A percentile compares a stretch with the other conserved stretches of the same genome.
These are phyloP conservation scores for Zhuliangozyma blackwelliae DNA, from an alignment of 1,139 yeast genomes.

Conservation along the genomic window DNA sequence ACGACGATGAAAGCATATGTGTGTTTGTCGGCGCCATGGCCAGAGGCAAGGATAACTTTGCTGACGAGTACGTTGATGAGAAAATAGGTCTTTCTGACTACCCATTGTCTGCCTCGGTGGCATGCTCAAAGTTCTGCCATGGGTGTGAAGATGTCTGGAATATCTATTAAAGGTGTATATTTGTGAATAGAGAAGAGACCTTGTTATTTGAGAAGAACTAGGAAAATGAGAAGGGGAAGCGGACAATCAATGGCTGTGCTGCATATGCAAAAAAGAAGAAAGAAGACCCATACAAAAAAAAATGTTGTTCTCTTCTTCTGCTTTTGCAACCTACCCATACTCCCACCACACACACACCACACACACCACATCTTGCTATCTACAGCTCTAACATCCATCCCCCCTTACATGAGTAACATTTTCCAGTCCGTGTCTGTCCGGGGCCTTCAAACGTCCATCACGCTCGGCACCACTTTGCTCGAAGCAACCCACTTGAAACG, in stretches of 20 bases:
- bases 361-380: too few species aligned
- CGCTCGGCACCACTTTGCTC: slow-evolving; percentile 35
- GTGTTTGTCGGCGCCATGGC: slow-evolving; percentile 99
- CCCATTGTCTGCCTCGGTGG: slow-evolving; percentile 95
- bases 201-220: not conserved
- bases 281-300: too few species aligned
- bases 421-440: slow-evolving; percentile 44
- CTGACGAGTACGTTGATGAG: slow-evolving; percentile 95
- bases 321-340: not conserved
- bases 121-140: slow-evolving; percentile 96
- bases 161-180: slow-evolving; percentile 36
- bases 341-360: too few species aligned
- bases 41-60: slow-evolving; percentile 93
- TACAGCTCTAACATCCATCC: too few species aligned
- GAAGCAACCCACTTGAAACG: slow-evolving; percentile 35
- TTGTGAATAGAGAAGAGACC: not conserved
- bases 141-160: slow-evolving; percentile 99
- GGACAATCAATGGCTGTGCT: not conserved
- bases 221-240: not conserved
- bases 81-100: slow-evolving; percentile 93
- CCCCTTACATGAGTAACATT: slow-evolving; percentile 11
- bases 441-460: slow-evolving; percentile 31
- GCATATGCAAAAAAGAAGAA: not conserved
- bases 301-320: slow-evolving; percentile 1
- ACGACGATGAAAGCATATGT: slow-evolving; percentile 88